Evolutionary conservation across 495 filamentous ascomycete species (phyloP), one percentile per base, ranked within the genome.

Genomic region (Penicillium paradoxum): DNA sequence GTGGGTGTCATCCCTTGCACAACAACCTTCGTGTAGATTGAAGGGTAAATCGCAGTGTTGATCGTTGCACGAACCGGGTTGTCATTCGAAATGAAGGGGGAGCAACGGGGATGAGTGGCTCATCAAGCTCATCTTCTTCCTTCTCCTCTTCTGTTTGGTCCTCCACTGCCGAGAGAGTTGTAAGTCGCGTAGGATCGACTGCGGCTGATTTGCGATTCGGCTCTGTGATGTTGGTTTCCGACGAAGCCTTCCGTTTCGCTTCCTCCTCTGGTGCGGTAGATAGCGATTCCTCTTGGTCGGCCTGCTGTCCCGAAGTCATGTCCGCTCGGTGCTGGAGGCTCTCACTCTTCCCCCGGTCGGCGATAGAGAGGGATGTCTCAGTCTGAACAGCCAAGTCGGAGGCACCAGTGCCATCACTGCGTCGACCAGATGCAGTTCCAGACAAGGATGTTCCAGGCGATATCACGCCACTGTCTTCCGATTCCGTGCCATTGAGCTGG

Each of bases 1-100:
- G 83, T 83, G 0, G 93, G 91, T 1, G 88, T 85, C 53, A 89
- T 78, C 15, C 78, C 78, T 58, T 93, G 83, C 4, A 89, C 59
- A 33, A 97, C 79, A 45, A 95, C 83, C 65, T 96, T 95, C 62
- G 82, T 83, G 73, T 96, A 97, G 49, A 98, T 89, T 10, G 85
- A 84, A 2, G 82, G 75, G 72, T 97, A 95, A 45, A 83, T 80
- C 38, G 77, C 64, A 0, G 86, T 81, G 6, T 73, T 84, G 52
- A 97, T 89, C 15, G 83, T 81, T 18, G 82, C 77, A 46, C 90
- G 85, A 70, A 95, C 82, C 2, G 83, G 81, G 53, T 88, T 87
- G 8, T 80, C 65, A 2, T 78, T 60, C 13, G 90, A 81, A 22
- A 95, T 77, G 9, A 91, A 73, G 0, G 88, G 84, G 81, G 76